Evolutionary conservation across 2,329 filamentous ascomycete genomes (phyloP).

Genomic region (Alternaria arbusti): DNA sequence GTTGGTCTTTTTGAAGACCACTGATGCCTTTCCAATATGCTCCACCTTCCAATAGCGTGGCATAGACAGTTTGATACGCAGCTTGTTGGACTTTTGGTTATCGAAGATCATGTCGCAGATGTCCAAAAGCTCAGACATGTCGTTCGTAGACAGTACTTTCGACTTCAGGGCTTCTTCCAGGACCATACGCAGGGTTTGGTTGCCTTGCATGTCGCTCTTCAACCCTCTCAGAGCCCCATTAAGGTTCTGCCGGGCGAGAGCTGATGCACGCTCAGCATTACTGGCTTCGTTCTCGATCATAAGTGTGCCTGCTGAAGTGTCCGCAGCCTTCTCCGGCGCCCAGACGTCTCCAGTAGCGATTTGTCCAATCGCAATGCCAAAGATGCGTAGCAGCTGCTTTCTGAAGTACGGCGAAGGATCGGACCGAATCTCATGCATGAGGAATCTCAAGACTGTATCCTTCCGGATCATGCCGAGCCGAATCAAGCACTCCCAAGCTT

Average conservation of each 20-base stretch:
- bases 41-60: slow-evolving; percentile 64
- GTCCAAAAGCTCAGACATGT: slow-evolving; percentile 64
- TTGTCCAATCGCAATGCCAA: slow-evolving; percentile 63
- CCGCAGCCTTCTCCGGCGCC: slow-evolving; percentile 34
- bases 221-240: slow-evolving; percentile 64
- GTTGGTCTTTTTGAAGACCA: slow-evolving; percentile 40
- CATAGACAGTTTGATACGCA: slow-evolving; percentile 58
- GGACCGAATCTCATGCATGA: slow-evolving; percentile 62
- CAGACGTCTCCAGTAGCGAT: slow-evolving; percentile 63
- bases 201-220: slow-evolving; percentile 58
- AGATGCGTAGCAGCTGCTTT: slow-evolving; percentile 57
- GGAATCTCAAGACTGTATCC: slow-evolving; percentile 60
- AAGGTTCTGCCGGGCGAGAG: slow-evolving; percentile 63
- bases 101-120: slow-evolving; percentile 64
- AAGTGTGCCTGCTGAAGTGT: slow-evolving; percentile 52
- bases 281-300: slow-evolving; percentile 63
- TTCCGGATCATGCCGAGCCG: slow-evolving; percentile 60
- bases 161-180: slow-evolving; percentile 64
- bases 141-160: slow-evolving; percentile 56
- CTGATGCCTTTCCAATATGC: slow-evolving; percentile 57
- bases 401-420: slow-evolving; percentile 66
- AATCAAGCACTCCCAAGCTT: slow-evolving; percentile 65
- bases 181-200: slow-evolving; percentile 58
- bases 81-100: slow-evolving; percentile 52
- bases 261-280: slow-evolving; percentile 53